phyloP scores from a whole-genome alignment of 73 alveolate genomes.

The Symbiodinium pilosum region DNA sequence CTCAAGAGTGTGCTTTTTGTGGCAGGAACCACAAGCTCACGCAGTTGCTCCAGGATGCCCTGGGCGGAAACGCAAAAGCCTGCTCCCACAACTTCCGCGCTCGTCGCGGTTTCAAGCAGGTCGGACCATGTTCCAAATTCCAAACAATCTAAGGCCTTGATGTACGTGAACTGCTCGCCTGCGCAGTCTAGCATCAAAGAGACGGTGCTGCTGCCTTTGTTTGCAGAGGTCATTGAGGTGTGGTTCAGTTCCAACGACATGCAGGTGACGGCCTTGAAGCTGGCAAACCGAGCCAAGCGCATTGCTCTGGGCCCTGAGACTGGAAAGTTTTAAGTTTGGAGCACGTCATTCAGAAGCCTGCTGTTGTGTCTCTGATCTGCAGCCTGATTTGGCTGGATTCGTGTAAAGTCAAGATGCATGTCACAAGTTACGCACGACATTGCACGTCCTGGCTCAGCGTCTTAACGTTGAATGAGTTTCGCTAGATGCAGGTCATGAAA shows the following conservation, averaged over 20 bases:
- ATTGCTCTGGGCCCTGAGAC: neutral
- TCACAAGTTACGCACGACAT: no score
- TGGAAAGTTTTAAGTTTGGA: no score
- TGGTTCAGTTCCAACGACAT: neutral
- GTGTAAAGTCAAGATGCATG: no score
- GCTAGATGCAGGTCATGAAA: no score
- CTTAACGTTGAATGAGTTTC: no score
- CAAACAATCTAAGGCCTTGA: no score
- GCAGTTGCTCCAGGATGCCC: slow-evolving; percentile 68
- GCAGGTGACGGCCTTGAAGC: slow-evolving; percentile 65
- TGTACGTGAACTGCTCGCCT: slow-evolving; percentile 91
- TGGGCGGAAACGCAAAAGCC: slow-evolving; percentile 73
- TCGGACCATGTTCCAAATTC: no score
- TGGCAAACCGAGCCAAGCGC: slow-evolving; percentile 71
- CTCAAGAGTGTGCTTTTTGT: no score
- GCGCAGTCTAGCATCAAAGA: slow-evolving; percentile 64
- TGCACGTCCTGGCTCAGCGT: no score
- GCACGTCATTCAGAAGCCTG: no score
- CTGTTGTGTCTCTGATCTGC: no score
- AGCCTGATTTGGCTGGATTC: no score
- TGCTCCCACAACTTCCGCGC: neutral
- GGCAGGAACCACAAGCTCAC: slow-evolving; percentile 83
- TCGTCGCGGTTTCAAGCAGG: neutral
- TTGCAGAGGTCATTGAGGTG: neutral
- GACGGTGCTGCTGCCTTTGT: slow-evolving; percentile 11